Evolutionary conservation across 495 filamentous ascomycete genomes (phyloP), one percentile per base, ranked within the genome.

Genomic region (Xylaria intraflava): DNA sequence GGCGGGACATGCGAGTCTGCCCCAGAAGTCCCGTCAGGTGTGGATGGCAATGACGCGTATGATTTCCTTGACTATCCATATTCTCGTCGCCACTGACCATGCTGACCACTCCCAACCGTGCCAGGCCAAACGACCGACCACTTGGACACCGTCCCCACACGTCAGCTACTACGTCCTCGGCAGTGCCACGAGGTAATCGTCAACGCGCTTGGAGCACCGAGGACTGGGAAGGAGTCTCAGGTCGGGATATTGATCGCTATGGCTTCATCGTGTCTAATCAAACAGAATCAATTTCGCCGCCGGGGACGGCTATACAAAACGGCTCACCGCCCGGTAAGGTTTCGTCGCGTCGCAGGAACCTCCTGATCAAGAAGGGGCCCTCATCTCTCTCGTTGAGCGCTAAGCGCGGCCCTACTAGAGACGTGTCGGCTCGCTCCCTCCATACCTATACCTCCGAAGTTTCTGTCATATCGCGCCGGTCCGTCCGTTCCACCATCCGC

Each of bases 151-250:
- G 26, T 61, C 62, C 49, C 52, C 64, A 19, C 59, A 61, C 33
- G 54, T 65, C 55, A 57, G 62, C 55, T 69, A 73, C 72, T 60
- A 73, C 61, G 56, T 75, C 71, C 57, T 71, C 59, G 51, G 44
- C 24, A 43, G 44, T 20, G 52, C 52, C 19, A 55, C 72, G 29
- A 67, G 72, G 55, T 62, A 67, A 67, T 68, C 64, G 71, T 33
- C 73, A 78, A 68, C 69, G 84, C 12, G 89, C 90, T 12, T 91
- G 90, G 14, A 92, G 92, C 0, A 82, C 94, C 36, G 93, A 99
- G 63, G 91, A 96, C 62, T 99, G 93, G 94, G 86, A 92, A 60
- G 85, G 96, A 67, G 72, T 99, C 10, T 76, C 85, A n/a, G 86
- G 80, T n/a, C 78, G 74, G 35, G 88, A 95, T 65, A 87, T 97